Conservation (phyloP, 352 stramenopile species). For the Globisporangium viniferum region DNA sequence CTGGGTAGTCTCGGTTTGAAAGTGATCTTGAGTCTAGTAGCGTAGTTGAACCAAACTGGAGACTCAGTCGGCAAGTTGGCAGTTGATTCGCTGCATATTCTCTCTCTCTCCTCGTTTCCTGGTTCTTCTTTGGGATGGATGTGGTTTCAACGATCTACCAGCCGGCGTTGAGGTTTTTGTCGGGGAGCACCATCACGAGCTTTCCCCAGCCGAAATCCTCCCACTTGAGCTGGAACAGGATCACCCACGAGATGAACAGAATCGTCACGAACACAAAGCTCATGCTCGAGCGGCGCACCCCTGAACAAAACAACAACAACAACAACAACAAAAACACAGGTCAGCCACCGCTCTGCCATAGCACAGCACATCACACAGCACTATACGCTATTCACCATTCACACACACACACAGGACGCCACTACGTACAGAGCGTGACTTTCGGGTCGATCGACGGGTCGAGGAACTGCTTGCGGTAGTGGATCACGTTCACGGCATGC, state of each 20-base stretch:
- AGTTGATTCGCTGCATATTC: background rate
- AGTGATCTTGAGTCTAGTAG: background rate
- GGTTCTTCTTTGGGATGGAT: background rate
- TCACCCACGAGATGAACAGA: slow-evolving; percentile 71
- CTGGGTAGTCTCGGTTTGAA: too few species aligned
- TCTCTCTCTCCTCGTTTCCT: slow-evolving; percentile 1
- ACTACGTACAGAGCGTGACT: slow-evolving; percentile 72
- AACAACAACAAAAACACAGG: background rate
- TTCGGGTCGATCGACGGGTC: slow-evolving; percentile 59
- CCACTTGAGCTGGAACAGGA: slow-evolving; percentile 85
- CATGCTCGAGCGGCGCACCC: slow-evolving; percentile 76
- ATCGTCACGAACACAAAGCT: slow-evolving; percentile 66
- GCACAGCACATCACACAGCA: background rate
- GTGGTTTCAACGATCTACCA: slow-evolving; percentile 34
- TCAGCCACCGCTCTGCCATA: background rate
- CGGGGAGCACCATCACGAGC: slow-evolving; percentile 72
- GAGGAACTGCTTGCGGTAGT: slow-evolving; percentile 79
- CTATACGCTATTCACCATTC: background rate
- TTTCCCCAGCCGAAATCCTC: slow-evolving; percentile 80
- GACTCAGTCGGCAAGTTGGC: background rate
- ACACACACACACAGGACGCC: background rate
- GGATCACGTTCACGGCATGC: slow-evolving; percentile 78
- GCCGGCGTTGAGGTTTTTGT: slow-evolving; percentile 58
- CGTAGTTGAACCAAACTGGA: background rate
- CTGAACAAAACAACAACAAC: slow-evolving; percentile 18